Percentiles rank a stretch among this genome's conserved stretches.
phyloP scores from a whole-genome alignment of 2,329 filamentous ascomycete genomes.

The Aspergillus transmontanensis region DNA sequence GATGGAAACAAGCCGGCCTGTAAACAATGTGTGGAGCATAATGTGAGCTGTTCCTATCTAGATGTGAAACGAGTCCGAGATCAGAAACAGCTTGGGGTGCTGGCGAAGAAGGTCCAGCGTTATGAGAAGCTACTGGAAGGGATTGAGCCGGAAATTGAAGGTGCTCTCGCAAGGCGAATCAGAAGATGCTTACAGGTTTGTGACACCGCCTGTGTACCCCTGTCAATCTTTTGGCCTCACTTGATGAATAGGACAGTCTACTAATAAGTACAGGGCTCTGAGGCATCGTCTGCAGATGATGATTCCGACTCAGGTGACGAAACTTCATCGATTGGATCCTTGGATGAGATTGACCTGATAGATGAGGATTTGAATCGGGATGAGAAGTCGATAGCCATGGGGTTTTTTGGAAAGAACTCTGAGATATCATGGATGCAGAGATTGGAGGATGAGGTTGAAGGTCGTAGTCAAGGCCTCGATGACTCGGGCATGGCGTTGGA shows the following conservation, averaged over 20 bases:
- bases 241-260: not conserved
- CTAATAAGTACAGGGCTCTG: not conserved
- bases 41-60: conserved; percentile 30
- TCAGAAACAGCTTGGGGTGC: conserved; percentile 32
- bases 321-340: conserved; percentile 37
- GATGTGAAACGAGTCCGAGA: conserved; percentile 40
- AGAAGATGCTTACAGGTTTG: conserved; percentile 30
- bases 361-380: conserved; percentile 45
- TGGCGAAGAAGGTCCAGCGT: conserved; percentile 27
- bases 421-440: conserved; percentile 48
- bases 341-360: conserved; percentile 44
- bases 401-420: conserved; percentile 49
- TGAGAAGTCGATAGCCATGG: conserved; percentile 37
- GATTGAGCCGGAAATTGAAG: conserved; percentile 28
- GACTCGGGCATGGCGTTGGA: conserved; percentile 1
- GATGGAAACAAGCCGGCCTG: conserved; percentile 33
- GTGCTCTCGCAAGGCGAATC: conserved; percentile 23
- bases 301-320: conserved; percentile 26
- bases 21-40: conserved; percentile 30
- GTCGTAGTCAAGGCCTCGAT: conserved; percentile 17
- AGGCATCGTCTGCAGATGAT: conserved; percentile 6
- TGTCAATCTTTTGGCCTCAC: no score
- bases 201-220: not conserved
- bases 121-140: conserved; percentile 33
- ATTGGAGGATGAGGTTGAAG: conserved; percentile 33